Base-by-base conservation (phyloP, 495 filamentous ascomycete genomes). In the Lindgomyces ingoldianus region DNA sequence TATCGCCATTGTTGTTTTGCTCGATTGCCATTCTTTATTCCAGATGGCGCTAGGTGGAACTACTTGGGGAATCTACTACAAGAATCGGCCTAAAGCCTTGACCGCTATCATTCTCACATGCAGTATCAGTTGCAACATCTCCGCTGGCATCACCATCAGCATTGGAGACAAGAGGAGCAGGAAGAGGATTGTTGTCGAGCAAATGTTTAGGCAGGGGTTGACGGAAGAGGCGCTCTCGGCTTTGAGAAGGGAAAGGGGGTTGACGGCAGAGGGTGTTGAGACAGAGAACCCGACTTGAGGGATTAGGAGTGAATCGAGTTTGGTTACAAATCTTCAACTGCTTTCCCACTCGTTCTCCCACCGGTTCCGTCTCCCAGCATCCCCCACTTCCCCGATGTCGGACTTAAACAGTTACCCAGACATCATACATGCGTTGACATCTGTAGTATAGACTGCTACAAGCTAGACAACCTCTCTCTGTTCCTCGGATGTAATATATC, bases 111-210 rank as follows among this genome's bases (percentile, higher is more conserved):
- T 93, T 60, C 86, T 93, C 4, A 86, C 84, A 70, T 89, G 83
- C 71, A 89, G 85, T 14, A 89, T 93, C 67, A 78, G 81, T 0
- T 86, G 83, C 57, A 93, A 93, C 69, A 87, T 89, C 64, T 77
- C 80, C 0, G 89, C 86, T 1, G 90, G 89, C 27, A 73, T 93
- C 0, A 50, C 90, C 46, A 92, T 93, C 69, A 83, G 79, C 52
- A 78, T 92, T 24, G 90, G 90, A 2, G 88, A 91, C 66, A 81
- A 84, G 6, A 79, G 81, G 29, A 87, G 87, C 1, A 81, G 90
- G 29, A 93, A 93, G 81, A 91, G 88, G 82, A 86, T 91, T 45
- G 86, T 93, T 0, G 77, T 91, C 0, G 88, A 91, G 72, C 83
- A 85, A 29, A 81, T 92, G 68, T 82, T 85, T 68, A 81, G 87